A percentile compares a stretch with the other conserved stretches of the same genome.
phyloP scores from a whole-genome alignment of 768 basidiomycete genomes.

The Panellus pusillus region DNA sequence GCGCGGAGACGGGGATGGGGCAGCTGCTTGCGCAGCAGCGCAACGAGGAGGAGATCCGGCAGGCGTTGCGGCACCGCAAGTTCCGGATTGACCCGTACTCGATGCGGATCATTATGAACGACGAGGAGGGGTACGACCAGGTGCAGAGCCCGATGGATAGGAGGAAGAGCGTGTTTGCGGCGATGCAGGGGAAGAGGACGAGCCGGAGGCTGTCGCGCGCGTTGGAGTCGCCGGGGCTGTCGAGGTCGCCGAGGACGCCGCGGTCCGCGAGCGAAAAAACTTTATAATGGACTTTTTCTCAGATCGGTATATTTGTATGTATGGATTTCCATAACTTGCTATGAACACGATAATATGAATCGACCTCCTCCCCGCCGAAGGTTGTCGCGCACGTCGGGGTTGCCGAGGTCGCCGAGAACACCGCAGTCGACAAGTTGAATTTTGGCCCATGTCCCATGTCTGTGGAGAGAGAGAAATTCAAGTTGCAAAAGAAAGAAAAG shows the following conservation, averaged over 20 bases:
- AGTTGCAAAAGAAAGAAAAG: too few species aligned
- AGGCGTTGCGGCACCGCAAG: constrained; percentile 42
- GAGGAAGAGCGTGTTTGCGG: constrained; percentile 35
- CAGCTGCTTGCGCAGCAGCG: constrained; percentile 44
- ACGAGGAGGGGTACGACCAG: constrained; percentile 47
- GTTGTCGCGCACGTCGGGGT: too few species aligned
- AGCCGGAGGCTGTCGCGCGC: constrained; percentile 15
- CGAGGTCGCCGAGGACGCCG: constrained; percentile 16
- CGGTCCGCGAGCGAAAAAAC: too few species aligned
- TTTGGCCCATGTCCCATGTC: too few species aligned
- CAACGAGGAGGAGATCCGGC: constrained; percentile 37
- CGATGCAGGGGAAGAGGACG: constrained; percentile 26
- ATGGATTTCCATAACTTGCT: too few species aligned
- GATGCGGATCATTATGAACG: constrained; percentile 56
- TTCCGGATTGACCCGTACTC: constrained; percentile 51
- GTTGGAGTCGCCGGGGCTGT: constrained; percentile 12
- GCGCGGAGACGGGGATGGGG: constrained; percentile 50
- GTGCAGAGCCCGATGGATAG: constrained; percentile 36
- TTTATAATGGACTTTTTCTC: background rate
- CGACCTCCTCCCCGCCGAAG: too few species aligned
- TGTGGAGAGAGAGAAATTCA: too few species aligned
- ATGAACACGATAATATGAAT: constrained; percentile 1
- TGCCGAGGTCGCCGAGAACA: too few species aligned
- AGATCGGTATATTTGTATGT: background rate
- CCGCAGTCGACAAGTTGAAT: too few species aligned